Conservation (phyloP, 129 eudicot genomes). For the Pittosporum tobira region DNA sequence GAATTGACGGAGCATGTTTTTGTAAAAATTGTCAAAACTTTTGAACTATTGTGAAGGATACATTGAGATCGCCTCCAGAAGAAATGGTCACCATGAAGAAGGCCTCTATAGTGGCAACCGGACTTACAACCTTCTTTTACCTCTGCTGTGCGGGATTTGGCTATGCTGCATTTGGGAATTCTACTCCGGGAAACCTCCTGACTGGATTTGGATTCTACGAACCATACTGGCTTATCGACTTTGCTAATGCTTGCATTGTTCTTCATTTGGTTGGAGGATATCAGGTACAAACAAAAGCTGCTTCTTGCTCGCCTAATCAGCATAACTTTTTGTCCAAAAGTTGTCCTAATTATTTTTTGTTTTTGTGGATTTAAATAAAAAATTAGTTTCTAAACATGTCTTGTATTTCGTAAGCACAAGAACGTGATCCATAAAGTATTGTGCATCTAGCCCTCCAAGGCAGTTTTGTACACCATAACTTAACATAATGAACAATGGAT, state of each 20-base stretch:
- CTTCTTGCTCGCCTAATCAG: background rate
- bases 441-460: too few species aligned
- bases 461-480: too few species aligned
- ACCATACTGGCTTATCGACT: conserved; percentile 79
- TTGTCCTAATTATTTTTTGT: too few species aligned
- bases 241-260: conserved; percentile 65
- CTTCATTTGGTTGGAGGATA: conserved; percentile 79
- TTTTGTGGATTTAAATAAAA: too few species aligned
- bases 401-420: too few species aligned
- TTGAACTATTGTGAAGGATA: conserved; percentile 40
- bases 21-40: background rate
- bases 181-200: conserved; percentile 73
- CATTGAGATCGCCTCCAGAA: conserved; percentile 68
- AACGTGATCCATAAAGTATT: too few species aligned
- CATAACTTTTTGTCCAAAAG: too few species aligned
- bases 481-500: too few species aligned
- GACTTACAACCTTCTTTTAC: conserved; percentile 52
- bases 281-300: conserved; percentile 39
- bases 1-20: too few species aligned
- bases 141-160: conserved; percentile 68
- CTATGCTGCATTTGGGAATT: conserved; percentile 78
- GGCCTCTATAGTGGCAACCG: conserved; percentile 43
- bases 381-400: too few species aligned
- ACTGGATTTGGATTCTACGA: conserved; percentile 82
- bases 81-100: conserved; percentile 67